These are phyloP conservation scores for Talaromyces sp. DNA, from an alignment of 2,329 filamentous ascomycete species.

Conservation along the genomic window DNA sequence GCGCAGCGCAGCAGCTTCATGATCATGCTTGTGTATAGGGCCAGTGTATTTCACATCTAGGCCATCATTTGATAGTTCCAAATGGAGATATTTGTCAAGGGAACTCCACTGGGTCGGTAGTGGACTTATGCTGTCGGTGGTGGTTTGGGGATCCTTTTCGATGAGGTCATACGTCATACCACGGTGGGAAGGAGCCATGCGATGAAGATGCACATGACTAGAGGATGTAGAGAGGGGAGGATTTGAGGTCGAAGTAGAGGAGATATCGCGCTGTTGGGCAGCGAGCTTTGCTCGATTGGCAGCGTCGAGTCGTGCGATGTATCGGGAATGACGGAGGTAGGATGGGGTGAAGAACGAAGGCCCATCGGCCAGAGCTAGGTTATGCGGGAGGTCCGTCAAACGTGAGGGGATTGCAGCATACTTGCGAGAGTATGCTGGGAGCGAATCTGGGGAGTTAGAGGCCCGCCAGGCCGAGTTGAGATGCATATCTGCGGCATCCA, in stretches of 20 bases:
- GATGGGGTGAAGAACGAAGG: slow-evolving; percentile 76
- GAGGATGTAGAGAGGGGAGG: slow-evolving; percentile 56
- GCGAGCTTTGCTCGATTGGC: slow-evolving; percentile 65
- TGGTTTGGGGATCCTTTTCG: slow-evolving; percentile 66
- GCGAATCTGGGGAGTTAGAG: slow-evolving; percentile 37
- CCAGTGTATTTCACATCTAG: slow-evolving; percentile 68
- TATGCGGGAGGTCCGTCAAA: slow-evolving; percentile 30
- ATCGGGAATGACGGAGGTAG: slow-evolving; percentile 76
- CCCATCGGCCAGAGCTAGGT: slow-evolving; percentile 30
- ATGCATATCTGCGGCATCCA: slow-evolving; percentile 55
- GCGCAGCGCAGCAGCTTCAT: slow-evolving; percentile 81
- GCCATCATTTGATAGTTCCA: slow-evolving; percentile 76
- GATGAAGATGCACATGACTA: slow-evolving; percentile 60
- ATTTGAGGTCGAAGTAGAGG: slow-evolving; percentile 49
- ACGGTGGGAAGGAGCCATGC: slow-evolving; percentile 66
- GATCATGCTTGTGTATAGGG: slow-evolving; percentile 59
- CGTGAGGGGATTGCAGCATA: slow-evolving; percentile 40
- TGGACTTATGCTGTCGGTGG: slow-evolving; percentile 66
- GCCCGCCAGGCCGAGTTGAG: slow-evolving; percentile 52
- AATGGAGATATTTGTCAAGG: slow-evolving; percentile 69
- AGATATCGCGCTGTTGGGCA: slow-evolving; percentile 50
- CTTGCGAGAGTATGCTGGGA: slow-evolving; percentile 54
- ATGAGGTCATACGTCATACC: slow-evolving; percentile 83
- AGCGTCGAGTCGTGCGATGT: slow-evolving; percentile 75
- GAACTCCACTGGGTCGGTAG: slow-evolving; percentile 84